Conservation (phyloP, 441 rosid species). For the Arabidopsis hybrid region DNA sequence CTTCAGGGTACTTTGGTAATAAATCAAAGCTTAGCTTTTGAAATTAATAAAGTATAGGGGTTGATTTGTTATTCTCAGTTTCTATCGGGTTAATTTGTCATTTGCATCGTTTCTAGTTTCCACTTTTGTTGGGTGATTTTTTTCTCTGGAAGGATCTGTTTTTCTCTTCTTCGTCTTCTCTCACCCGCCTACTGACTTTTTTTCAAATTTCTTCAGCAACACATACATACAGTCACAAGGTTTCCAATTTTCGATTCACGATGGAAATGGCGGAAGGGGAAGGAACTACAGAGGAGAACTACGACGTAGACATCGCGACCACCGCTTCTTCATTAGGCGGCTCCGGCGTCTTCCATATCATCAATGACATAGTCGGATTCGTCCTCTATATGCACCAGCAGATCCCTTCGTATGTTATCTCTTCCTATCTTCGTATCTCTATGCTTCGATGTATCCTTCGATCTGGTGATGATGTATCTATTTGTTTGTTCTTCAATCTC, state of each 20-base stretch:
- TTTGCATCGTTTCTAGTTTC: neutral
- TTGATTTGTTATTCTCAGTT: neutral
- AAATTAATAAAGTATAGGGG: neutral
- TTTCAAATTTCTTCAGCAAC: slow-evolving; percentile 33
- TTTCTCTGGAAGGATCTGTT: slow-evolving; percentile 8
- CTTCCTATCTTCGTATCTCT: slow-evolving; percentile 7
- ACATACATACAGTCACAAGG: neutral
- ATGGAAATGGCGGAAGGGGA: slow-evolving; percentile 54
- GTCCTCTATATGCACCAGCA: slow-evolving; percentile 95
- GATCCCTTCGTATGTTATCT: slow-evolving; percentile 76
- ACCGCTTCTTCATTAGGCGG: slow-evolving; percentile 54
- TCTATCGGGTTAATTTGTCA: slow-evolving; percentile 22
- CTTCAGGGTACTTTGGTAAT: no score
- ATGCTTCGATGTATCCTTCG: slow-evolving; percentile 14
- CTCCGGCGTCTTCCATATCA: slow-evolving; percentile 66
- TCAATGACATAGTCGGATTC: slow-evolving; percentile 68
- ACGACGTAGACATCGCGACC: slow-evolving; percentile 59
- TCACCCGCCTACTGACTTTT: slow-evolving; percentile 32
- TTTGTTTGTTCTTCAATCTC: slow-evolving; percentile 6
- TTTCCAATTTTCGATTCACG: slow-evolving; percentile 9
- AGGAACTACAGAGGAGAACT: slow-evolving; percentile 58
- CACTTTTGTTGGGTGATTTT: neutral
- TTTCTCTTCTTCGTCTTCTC: slow-evolving; percentile 6
- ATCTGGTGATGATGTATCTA: slow-evolving; percentile 21
- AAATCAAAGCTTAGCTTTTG: neutral